Evolutionary conservation across 2,329 filamentous ascomycete species (phyloP).

Genomic region (Dothistroma pini): DNA sequence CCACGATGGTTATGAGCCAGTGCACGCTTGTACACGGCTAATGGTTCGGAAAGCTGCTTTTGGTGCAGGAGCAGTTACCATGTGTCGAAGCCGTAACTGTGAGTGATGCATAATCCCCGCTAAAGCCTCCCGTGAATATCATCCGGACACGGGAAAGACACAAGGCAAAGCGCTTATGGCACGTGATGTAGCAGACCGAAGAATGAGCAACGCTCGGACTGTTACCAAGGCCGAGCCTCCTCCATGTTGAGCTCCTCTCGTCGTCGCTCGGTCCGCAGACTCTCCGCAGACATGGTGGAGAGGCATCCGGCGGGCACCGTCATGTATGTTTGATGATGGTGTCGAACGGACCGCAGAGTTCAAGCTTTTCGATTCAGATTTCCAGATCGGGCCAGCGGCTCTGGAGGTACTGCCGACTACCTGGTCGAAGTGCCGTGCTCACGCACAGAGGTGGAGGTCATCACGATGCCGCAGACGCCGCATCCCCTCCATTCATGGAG

Average conservation of each 20-base stretch:
- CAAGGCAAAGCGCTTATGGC: neutral
- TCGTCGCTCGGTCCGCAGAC: neutral
- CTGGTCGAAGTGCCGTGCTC: too few relatives aligned
- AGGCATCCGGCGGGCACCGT: neutral
- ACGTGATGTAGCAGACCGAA: neutral
- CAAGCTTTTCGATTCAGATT: too few relatives aligned
- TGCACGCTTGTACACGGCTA: conserved; percentile 19
- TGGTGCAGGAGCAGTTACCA: conserved; percentile 15
- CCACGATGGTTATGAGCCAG: conserved; percentile 8
- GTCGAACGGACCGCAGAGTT: too few relatives aligned
- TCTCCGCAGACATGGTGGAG: neutral
- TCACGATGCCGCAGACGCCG: too few relatives aligned
- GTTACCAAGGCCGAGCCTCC: neutral
- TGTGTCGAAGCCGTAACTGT: conserved; percentile 19
- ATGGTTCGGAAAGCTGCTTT: conserved; percentile 15
- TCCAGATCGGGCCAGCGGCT: too few relatives aligned
- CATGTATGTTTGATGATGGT: neutral
- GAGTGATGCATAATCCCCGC: conserved; percentile 10
- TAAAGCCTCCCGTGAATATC: conserved; percentile 1
- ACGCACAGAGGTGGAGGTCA: too few relatives aligned
- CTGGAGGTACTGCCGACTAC: too few relatives aligned
- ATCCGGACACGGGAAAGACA: neutral
- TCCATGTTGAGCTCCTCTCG: neutral
- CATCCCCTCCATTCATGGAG: too few relatives aligned
- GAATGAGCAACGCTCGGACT: neutral